Conservation (phyloP, 2,329 filamentous ascomycete species). For the Colletotrichum sidae region DNA sequence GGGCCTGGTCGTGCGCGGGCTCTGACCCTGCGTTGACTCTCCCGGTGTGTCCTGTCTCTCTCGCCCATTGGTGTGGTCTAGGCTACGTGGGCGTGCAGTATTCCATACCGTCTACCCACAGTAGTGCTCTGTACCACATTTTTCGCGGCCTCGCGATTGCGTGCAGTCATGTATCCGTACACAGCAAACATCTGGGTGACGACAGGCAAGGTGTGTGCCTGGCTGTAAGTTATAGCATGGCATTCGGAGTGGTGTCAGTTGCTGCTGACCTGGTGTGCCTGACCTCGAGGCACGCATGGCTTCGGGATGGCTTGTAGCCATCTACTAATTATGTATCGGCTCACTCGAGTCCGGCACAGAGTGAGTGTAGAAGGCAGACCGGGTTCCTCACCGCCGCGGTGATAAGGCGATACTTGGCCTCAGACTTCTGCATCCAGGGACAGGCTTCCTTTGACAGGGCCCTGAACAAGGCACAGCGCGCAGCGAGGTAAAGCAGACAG, state of each 20-base stretch:
- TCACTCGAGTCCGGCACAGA: neutral
- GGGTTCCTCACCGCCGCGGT: conserved; percentile 30
- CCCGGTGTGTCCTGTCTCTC: conserved; percentile 25
- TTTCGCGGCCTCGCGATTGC: too few relatives aligned
- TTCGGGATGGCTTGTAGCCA: conserved; percentile 18
- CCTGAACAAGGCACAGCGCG: conserved; percentile 11
- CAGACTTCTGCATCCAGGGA: conserved; percentile 10
- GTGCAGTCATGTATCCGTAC: too few relatives aligned
- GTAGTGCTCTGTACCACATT: too few relatives aligned
- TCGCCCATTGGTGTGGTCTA: conserved; percentile 19
- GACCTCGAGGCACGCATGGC: conserved; percentile 17
- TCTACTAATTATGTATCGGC: conserved; percentile 9
- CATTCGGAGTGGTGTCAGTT: conserved; percentile 6
- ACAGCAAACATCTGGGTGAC: too few relatives aligned
- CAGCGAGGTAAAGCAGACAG: conserved; percentile 20
- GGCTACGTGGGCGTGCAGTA: conserved; percentile 10
- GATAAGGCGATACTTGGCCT: conserved; percentile 26
- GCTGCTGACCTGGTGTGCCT: conserved; percentile 17
- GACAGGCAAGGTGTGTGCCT: neutral
- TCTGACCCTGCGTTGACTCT: conserved; percentile 30
- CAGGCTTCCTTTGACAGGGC: conserved; percentile 15
- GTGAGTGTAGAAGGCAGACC: conserved; percentile 8
- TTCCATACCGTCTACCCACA: too few relatives aligned
- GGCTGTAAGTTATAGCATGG: neutral
- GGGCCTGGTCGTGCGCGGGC: conserved; percentile 18